Base-by-base conservation (phyloP, 2,329 filamentous ascomycete species). In the Botrytis elliptica region DNA sequence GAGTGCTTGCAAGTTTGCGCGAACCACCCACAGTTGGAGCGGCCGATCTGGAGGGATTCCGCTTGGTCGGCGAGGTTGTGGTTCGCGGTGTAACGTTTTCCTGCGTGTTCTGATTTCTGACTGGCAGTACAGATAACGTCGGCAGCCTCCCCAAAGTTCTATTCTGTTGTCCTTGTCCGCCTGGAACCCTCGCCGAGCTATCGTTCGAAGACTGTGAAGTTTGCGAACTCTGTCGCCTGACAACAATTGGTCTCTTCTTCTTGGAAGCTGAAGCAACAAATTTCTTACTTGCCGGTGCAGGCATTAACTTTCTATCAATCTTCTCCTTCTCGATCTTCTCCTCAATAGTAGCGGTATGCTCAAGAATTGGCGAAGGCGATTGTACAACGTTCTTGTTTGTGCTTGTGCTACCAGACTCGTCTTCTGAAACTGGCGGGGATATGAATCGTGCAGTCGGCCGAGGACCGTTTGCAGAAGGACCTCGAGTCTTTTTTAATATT, bases 371-470 rank as follows among this genome's bases (percentile, higher is more conserved):
- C 4, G 77, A 79, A 69, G 78, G 78, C 16, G 79, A 76, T 64
- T 78, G 75, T 65, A 79, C 74, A 10, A 78, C 76, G 25, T 77
- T 76, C 49, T 52, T 52, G 49, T n/a, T 52, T n/a, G 67, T 80
- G 79, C 59, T 79, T 76, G 84, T 83, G 77, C 83, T 85, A 36
- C 81, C 81, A 9, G 52, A 77, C 72, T 82, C 81, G 60, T 84
- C 84, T 68, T 84, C 84, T 46, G 86, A 86, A 44, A 83, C 84
- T 46, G 85, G 85, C 2, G 88, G 88, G 25, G 87, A 87, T 12
- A 86, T 85, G 77, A 90, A 90, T n/a, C 88, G 86, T 71, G 88
- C 88, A 14, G 88, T 90, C n/a, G 87, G 88, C 33, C 86, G 84
- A 20, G 87, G 85, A 8, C 87, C 87, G 25, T 84, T 85, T 33